Percentiles rank a stretch among this genome's conserved stretches.
These are phyloP conservation scores for Aureobasidium sp. DNA, from an alignment of 2,329 filamentous ascomycete species.

Conservation along the genomic window DNA sequence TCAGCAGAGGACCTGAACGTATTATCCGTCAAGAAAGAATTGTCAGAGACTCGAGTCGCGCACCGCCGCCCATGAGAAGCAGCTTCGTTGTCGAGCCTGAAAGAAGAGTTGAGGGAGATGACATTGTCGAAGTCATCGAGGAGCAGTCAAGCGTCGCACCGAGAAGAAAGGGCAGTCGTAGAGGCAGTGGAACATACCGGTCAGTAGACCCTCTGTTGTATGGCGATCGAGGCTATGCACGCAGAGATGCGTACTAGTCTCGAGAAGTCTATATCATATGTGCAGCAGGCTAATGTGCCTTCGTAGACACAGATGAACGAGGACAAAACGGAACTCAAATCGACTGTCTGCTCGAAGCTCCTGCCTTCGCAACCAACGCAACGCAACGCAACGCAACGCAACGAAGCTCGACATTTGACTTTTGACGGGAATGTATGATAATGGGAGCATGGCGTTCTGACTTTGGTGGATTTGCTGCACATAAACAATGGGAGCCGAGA, in stretches of 20 bases:
- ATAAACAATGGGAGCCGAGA: neutral
- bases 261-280: neutral
- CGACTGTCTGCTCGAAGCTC: neutral
- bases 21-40: constrained; percentile 27
- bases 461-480: neutral
- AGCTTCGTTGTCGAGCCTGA: constrained; percentile 37
- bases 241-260: neutral
- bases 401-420: neutral
- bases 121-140: constrained; percentile 52
- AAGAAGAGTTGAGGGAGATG: constrained; percentile 38
- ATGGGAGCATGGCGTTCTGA: neutral
- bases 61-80: constrained; percentile 12
- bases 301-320: neutral
- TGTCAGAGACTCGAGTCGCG: constrained; percentile 20
- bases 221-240: constrained; percentile 25
- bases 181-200: constrained; percentile 37
- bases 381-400: too few species aligned
- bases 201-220: constrained; percentile 37
- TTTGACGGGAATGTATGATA: neutral
- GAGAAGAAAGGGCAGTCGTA: constrained; percentile 27
- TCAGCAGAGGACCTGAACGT: constrained; percentile 24
- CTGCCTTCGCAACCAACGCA: too few species aligned
- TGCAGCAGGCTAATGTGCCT: constrained; percentile 10
- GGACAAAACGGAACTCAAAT: neutral
- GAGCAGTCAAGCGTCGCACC: constrained; percentile 40